phyloP scores from a whole-genome alignment of 2,329 filamentous ascomycete genomes.

The Aspergillus arachidicola region DNA sequence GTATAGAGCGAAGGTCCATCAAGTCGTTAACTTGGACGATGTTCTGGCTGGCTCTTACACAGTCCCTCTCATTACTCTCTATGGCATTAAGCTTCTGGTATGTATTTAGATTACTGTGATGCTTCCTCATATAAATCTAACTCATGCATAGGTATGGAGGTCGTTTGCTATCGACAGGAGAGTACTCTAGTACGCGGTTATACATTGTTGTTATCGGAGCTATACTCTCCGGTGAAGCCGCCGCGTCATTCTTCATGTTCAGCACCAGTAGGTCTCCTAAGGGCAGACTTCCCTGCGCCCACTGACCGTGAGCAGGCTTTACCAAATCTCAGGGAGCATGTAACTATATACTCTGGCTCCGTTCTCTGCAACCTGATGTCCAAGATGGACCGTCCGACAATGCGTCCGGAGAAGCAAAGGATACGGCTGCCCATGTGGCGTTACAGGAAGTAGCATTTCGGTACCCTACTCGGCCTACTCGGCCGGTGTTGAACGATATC shows the following conservation, averaged over 20 bases:
- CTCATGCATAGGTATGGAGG: constrained; percentile 46
- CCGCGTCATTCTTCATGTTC: constrained; percentile 68
- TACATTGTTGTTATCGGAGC: constrained; percentile 66
- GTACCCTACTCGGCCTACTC: constrained; percentile 65
- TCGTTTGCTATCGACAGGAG: constrained; percentile 56
- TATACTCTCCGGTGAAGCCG: constrained; percentile 67
- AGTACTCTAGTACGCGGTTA: constrained; percentile 54
- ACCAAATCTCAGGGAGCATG: constrained; percentile 5
- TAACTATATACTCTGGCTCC: constrained; percentile 10
- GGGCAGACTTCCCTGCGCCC: background rate
- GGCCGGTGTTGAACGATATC: constrained; percentile 58
- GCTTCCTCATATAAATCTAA: background rate
- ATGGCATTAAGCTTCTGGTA: constrained; percentile 29
- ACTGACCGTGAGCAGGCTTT: background rate
- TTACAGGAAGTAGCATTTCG: constrained; percentile 66
- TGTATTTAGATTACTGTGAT: background rate
- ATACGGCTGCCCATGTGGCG: background rate
- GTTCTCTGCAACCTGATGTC: constrained; percentile 2
- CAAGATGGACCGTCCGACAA: background rate
- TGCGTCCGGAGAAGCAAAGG: background rate
- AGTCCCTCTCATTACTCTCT: constrained; percentile 28
- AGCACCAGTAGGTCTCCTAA: constrained; percentile 52
- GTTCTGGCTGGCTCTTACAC: constrained; percentile 26
- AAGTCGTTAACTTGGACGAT: constrained; percentile 23
- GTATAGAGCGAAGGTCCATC: constrained; percentile 22